Conservation (phyloP, 768 basidiomycete genomes). For the Termitomyces titanicus region DNA sequence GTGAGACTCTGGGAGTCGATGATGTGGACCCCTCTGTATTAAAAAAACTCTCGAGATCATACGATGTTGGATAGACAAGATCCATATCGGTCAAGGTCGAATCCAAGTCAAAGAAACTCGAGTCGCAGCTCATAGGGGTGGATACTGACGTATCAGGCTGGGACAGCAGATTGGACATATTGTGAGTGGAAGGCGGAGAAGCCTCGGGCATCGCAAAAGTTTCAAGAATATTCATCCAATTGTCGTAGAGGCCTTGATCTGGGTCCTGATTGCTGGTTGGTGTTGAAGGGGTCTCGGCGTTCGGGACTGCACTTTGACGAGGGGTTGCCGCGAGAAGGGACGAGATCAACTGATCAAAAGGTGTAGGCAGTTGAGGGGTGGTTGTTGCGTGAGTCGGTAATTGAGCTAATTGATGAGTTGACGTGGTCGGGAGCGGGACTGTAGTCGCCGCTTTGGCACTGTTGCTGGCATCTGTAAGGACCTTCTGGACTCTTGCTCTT, state of each 20-base stretch:
- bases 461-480: constrained; percentile 24
- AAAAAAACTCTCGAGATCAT: constrained; percentile 10
- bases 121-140: constrained; percentile 4
- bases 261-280: constrained; percentile 9
- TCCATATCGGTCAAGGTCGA: not conserved
- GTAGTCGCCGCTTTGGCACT: not conserved
- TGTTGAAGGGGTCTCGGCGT: constrained; percentile 3
- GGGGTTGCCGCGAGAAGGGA: constrained; percentile 32
- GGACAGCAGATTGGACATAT: not conserved
- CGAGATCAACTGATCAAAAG: constrained; percentile 37
- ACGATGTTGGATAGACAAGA: constrained; percentile 1
- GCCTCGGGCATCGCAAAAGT: constrained; percentile 35
- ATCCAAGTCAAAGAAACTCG: constrained; percentile 15
- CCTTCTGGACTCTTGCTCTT: constrained; percentile 17
- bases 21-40: not conserved
- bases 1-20: not conserved
- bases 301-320: constrained; percentile 1
- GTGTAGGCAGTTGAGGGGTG: constrained; percentile 17
- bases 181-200: constrained; percentile 15
- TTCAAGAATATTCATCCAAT: constrained; percentile 50
- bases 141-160: constrained; percentile 6
- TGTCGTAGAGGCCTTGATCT: constrained; percentile 42
- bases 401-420: not conserved
- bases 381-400: not conserved
- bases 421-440: not conserved